Evolutionary conservation across 1,139 yeast genomes (phyloP).

Genomic region (Suhomyces yuchorum): DNA sequence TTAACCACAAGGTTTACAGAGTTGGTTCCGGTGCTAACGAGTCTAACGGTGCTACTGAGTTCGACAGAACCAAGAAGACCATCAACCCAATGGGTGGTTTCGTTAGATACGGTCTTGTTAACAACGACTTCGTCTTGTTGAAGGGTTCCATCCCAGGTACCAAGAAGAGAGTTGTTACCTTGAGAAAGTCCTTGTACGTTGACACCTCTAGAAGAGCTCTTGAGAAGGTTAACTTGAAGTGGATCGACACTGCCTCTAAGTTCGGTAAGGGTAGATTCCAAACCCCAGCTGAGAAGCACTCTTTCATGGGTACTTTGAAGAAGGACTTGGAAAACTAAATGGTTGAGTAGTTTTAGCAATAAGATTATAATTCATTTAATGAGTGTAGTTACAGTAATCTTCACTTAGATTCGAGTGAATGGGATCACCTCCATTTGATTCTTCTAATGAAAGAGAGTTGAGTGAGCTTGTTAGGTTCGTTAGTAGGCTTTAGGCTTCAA

Average conservation of each 20-base stretch:
- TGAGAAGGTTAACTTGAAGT: constrained; percentile 95
- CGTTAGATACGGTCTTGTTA: constrained; percentile 98
- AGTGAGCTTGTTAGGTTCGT: too few relatives aligned
- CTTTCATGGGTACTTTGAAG: constrained; percentile 99
- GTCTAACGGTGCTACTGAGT: constrained; percentile 92
- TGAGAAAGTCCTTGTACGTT: constrained; percentile 97
- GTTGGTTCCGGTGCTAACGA: constrained; percentile 96
- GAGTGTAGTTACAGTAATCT: too few relatives aligned
- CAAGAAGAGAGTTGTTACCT: constrained; percentile 98
- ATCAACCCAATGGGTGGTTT: constrained; percentile 99
- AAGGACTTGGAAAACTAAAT: constrained; percentile 60
- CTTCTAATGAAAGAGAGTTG: too few relatives aligned
- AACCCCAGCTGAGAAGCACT: constrained; percentile 99
- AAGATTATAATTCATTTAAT: too few relatives aligned
- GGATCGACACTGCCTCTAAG: constrained; percentile 99
- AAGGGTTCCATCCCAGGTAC: constrained; percentile 99
- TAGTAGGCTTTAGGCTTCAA: too few relatives aligned
- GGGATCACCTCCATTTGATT: too few relatives aligned
- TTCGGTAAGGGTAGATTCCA: constrained; percentile 99
- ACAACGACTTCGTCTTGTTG: constrained; percentile 94
- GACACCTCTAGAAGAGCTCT: constrained; percentile 98
- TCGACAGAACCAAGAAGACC: constrained; percentile 99
- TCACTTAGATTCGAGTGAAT: too few relatives aligned
- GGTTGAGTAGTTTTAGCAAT: constrained; percentile 11
- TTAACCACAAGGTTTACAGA: constrained; percentile 99